Base-by-base conservation (phyloP, 192 early-diverging fungal genomes). In the Coemansia sp. region DNA sequence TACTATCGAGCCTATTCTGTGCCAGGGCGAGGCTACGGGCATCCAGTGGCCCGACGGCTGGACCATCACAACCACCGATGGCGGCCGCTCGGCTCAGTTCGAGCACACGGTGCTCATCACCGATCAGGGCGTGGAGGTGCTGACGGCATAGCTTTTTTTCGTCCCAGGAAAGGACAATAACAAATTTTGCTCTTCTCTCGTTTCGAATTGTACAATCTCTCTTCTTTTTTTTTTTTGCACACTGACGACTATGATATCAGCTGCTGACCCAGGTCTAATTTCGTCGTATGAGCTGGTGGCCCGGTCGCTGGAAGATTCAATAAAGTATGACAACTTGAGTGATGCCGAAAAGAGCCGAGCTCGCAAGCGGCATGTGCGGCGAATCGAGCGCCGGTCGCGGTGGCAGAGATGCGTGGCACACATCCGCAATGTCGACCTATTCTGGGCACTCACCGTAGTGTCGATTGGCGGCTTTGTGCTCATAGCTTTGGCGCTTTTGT, bases 1-100 rank as follows among this genome's bases (percentile, higher is more conserved):
- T 64, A 97, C 95, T 17, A 91, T 97, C 59, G 93, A 97, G 74
- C 94, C 94, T 0, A 89, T 93, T 59, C 77, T 94, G 62, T 92
- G 90, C 66, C 93, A 97, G 70, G 93, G 94, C 20, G 69, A 66
- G n/a, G 71, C 89, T 6, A 77, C 68, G 1, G 89, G 87, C 27
- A 64, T 93, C 24, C 85, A 85, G 74, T 94, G 92, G 92, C 92
- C 91, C n/a, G 95, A 94, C 64, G 86, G 86, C 45, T 97, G 93
- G 94, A 96, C 93, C 3, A 86, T 90, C 12, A 75, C 84, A 1
- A 93, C 94, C 0, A 65, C 65, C 11, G 95, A 95, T 68, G 90
- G 91, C 35, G 93, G 92, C 6, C 77, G 94, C 40, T 90, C 93
- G 35, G 92, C 95, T 19, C 95, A 97, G 83, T 96, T 89, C 81